A percentile compares a stretch with the other conserved stretches of the same genome.
Conservation (phyloP, 1,139 yeast genomes). For the Blastobotrys elegans region DNA sequence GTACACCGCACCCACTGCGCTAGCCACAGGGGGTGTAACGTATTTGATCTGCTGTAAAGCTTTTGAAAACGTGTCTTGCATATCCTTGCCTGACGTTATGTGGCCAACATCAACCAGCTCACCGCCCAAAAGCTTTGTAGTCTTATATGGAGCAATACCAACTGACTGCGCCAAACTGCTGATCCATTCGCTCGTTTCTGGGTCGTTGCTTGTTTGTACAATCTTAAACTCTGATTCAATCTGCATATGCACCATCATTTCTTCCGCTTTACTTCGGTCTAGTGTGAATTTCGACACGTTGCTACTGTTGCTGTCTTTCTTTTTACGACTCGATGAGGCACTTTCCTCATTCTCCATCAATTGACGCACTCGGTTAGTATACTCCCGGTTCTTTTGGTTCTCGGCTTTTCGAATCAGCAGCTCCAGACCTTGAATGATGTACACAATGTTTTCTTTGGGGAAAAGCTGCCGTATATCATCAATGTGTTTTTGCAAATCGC, state of each 20-base stretch:
- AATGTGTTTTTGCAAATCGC: constrained; percentile 13
- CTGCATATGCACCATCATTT: constrained; percentile 13
- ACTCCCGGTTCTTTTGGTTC: constrained; percentile 18
- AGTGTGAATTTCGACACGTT: not conserved
- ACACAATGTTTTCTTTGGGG: constrained; percentile 17
- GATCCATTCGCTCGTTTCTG: constrained; percentile 26
- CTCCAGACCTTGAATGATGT: constrained; percentile 26
- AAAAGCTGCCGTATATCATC: constrained; percentile 11
- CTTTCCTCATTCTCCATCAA: constrained; percentile 16
- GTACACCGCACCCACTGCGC: constrained; percentile 19
- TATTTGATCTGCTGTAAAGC: constrained; percentile 44
- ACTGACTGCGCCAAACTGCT: constrained; percentile 22
- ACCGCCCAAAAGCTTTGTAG: constrained; percentile 18
- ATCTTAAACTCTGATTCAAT: constrained; percentile 21
- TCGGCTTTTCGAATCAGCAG: constrained; percentile 17
- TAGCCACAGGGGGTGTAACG: constrained; percentile 38
- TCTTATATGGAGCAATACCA: constrained; percentile 23
- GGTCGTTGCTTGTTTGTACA: constrained; percentile 19
- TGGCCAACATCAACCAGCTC: constrained; percentile 40
- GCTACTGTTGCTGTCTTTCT: not conserved
- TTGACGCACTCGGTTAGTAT: constrained; percentile 24
- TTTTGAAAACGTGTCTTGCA: constrained; percentile 38
- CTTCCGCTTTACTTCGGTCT: constrained; percentile 9
- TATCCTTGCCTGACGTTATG: constrained; percentile 42
- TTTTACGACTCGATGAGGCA: not conserved